Evolutionary conservation across 208 protist species (phyloP).

Genomic region (Naegleria lovaniensis): DNA sequence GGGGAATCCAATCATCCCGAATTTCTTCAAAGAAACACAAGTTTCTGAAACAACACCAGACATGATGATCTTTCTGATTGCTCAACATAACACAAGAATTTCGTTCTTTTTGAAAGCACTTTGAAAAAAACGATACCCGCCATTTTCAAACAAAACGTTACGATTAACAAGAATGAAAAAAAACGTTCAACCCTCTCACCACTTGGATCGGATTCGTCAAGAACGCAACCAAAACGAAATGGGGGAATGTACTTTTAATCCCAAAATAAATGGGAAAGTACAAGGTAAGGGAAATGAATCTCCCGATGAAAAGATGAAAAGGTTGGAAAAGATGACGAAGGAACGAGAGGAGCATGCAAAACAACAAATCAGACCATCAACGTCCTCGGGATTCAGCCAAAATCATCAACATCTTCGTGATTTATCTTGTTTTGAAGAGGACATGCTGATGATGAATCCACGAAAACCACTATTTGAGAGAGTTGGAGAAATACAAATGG

Average conservation of each 20-base stretch:
- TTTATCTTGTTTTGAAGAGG: background rate
- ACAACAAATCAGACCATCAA: background rate
- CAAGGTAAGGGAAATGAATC: background rate
- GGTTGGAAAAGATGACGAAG: background rate
- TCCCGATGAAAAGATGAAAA: background rate
- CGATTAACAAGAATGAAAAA: no score
- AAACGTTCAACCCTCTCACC: background rate
- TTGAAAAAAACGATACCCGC: no score
- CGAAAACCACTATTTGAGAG: background rate
- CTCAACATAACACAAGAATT: no score
- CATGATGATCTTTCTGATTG: no score
- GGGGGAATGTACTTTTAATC: background rate
- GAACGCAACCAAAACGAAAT: background rate
- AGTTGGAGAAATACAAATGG: background rate
- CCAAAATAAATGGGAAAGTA: background rate
- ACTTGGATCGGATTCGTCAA: background rate
- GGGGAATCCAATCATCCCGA: no score
- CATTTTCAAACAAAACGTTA: no score
- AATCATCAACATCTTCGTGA: background rate
- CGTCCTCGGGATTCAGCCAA: background rate
- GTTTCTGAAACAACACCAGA: no score
- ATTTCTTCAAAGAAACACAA: no score
- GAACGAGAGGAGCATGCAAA: background rate
- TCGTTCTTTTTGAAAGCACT: no score
- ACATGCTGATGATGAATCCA: background rate